Evolutionary conservation across 2,329 filamentous ascomycete species (phyloP).

Genomic region (Corynespora cassiicola): DNA sequence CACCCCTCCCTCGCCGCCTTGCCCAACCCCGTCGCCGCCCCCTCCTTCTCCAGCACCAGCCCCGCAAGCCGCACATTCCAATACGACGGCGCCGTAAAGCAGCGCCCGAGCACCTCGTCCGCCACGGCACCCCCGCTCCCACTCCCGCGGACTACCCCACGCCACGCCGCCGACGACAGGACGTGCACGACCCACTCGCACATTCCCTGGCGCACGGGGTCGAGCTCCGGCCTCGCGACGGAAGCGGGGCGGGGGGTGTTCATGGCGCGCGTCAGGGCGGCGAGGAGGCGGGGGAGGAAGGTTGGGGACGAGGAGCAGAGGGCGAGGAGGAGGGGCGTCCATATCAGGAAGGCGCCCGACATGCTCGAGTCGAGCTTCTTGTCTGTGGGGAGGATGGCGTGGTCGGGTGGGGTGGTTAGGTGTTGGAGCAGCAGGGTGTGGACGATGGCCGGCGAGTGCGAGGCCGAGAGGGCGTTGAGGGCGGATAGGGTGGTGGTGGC

Average conservation of each 20-base stretch:
- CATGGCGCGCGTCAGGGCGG: conserved; percentile 47
- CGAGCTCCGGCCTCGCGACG: conserved; percentile 12
- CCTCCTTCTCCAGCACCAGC: conserved; percentile 32
- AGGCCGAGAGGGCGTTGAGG: conserved; percentile 19
- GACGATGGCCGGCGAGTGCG: conserved; percentile 4
- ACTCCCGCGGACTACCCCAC: conserved; percentile 22
- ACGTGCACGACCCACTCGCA: conserved; percentile 60
- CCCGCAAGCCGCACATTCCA: conserved; percentile 48
- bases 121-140: conserved; percentile 12
- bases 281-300: conserved; percentile 47
- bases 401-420: conserved; percentile 44
- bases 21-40: no score
- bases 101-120: conserved; percentile 23
- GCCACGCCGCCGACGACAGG: conserved; percentile 48
- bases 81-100: conserved; percentile 43
- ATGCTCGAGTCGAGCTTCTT: conserved; percentile 42
- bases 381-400: conserved; percentile 44
- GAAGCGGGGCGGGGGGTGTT: conserved; percentile 15
- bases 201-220: conserved; percentile 50
- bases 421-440: conserved; percentile 19
- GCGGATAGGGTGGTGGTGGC: conserved; percentile 23
- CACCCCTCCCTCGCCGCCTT: conserved; percentile 17
- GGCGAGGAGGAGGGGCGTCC: conserved; percentile 47
- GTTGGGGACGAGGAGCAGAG: conserved; percentile 40
- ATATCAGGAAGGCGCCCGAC: conserved; percentile 53